Conservation (phyloP, 331 rosid genomes). For the Malus hybrid region DNA sequence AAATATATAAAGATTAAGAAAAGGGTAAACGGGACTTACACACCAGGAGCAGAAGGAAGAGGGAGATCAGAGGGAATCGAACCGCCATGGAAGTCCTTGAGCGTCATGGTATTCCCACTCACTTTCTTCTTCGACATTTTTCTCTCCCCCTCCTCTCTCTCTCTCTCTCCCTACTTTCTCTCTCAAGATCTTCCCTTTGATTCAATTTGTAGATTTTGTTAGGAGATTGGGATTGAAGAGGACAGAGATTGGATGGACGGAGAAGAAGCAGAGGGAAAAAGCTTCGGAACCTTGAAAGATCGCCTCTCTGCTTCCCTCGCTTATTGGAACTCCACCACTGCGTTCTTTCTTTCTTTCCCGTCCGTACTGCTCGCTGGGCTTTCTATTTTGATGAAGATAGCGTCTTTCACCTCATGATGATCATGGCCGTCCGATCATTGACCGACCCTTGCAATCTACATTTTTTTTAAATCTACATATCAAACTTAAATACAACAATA, state of each 20-base stretch:
- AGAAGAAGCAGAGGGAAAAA: constrained; percentile 9
- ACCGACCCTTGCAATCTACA: background rate
- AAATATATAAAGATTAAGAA: background rate
- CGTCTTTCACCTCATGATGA: no score
- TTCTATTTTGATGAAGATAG: background rate
- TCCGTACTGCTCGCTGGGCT: constrained; percentile 1
- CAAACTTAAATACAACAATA: no score
- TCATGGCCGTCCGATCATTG: constrained; percentile 5
- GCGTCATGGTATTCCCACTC: constrained; percentile 90
- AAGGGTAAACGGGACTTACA: constrained; percentile 51
- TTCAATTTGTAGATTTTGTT: background rate
- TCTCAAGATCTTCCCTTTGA: background rate
- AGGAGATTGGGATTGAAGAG: background rate
- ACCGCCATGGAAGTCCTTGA: constrained; percentile 97
- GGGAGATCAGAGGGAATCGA: constrained; percentile 93
- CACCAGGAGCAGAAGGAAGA: constrained; percentile 97
- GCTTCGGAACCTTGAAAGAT: background rate
- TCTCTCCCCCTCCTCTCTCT: background rate
- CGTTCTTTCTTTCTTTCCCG: background rate
- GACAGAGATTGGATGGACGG: background rate
- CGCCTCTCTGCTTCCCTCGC: constrained; percentile 9
- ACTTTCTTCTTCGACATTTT: constrained; percentile 96
- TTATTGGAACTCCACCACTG: background rate
- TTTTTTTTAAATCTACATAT: no score
- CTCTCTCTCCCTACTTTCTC: background rate